Base-by-base conservation (phyloP, 495 filamentous ascomycete species). In the Lasiosphaeria miniovina region DNA sequence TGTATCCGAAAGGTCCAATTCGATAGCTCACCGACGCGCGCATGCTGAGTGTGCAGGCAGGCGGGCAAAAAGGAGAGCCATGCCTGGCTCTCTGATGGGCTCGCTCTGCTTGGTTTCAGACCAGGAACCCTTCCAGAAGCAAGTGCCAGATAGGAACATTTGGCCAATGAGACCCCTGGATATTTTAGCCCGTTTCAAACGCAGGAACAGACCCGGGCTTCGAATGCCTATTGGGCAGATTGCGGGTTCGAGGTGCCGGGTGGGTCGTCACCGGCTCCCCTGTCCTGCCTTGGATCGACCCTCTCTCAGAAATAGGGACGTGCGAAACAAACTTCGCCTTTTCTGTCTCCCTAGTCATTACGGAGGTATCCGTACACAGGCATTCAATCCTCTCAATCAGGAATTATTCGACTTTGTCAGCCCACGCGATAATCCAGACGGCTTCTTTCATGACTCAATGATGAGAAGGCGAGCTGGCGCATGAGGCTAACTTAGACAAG, bases 181-280 rank as follows among this genome's bases (percentile, higher is more conserved):
- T 49, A 34, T 43, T 36, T 52, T 69, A 61, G 67, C 63, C 40
- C 60, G 69, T 72, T 72, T 72, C 68, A 72, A 60, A 59, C 62
- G 70, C 71, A 68, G 64, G 63, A 69, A 68, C 71, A 66, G 54
- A 64, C 57, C 10, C 57, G 3, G 33, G 24, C 11, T 33, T 32
- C 11, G 40, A 35, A 56, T 52, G 34, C 61, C 33, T 3, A 56
- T 31, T 52, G 50, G 54, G 4, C 15, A 31, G 54, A 31, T 31
- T 51, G 57, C 35, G 58, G 49, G 61, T 52, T 60, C 61, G 63
- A 61, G 54, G 58, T 55, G 55, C 31, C n/a, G 31, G 34, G 14
- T 41, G 38, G 52, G 36, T 41, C 52, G n/a, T 2, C 17, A 6
- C 49, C 17, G n/a, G 8, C 46, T 24, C 8, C 43, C 7, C 43